Evolutionary conservation across 306 rosid species (phyloP), one percentile per base, ranked within the genome.

Genomic region (Malus orientalis): DNA sequence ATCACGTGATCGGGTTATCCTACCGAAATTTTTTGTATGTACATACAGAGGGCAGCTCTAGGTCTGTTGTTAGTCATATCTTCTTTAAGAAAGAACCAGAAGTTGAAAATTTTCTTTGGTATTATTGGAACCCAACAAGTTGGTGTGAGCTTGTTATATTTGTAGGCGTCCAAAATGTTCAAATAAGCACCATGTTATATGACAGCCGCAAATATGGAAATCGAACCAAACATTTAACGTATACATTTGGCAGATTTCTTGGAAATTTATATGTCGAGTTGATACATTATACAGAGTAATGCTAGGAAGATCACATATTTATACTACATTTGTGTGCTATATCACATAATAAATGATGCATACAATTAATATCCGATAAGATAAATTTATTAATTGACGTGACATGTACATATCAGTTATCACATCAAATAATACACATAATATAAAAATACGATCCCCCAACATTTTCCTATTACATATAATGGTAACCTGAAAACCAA

Each of bases 161-260:
- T 16, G 55, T 16, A 51, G 20, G 20, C 55, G 15, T 59, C 64
- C 25, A 49, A 30, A 58, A 59, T 74, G 53, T 33, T 66, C 40
- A 12, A 63, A 49, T 64, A 29, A 59, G 59, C 70, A 74, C 13
- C 11, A 69, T 45, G 69, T 68, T 19, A 23, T 12, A 33, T 63
- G 60, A 25, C 66, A 73, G 59, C 81, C 74, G 70, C 81, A 75
- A 60, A 49, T 19, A 59, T 5, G 38, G 51, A 68, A 40, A 63
- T 62, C 9, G 2, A 44, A 62, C 11, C 44, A 53, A 8, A 14
- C 16, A 64, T 25, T 63, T 71, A 16, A 27, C 29, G 11, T 14
- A 10, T 65, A 49, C 20, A 49, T 15, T 36, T 45, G 23, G 19
- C n/a, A 64, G 27, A 29, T 33, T 73, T 54, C n/a, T 65, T 67